Base-by-base conservation (phyloP, 2,329 filamentous ascomycete genomes). In the Cladobotryum mycophilum region DNA sequence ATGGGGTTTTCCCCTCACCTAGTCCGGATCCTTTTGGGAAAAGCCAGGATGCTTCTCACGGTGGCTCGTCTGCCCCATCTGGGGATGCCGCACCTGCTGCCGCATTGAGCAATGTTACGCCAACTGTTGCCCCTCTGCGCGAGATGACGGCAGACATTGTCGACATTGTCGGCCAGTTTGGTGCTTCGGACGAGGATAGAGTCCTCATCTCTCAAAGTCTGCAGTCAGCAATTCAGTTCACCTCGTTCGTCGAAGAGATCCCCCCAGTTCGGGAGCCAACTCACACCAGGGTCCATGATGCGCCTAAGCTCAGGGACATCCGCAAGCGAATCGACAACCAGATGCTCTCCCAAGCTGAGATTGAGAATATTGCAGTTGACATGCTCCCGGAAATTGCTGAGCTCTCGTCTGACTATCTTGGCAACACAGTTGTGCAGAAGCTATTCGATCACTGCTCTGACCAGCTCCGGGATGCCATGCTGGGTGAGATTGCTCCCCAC, bases 401-500 rank as follows among this genome's bases (percentile, higher is more conserved):
- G 69, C 76, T 99, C 20, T 81, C 93, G 2, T 96, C 92, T 0
- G 93, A 99, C 69, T 99, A 99, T 62, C 80, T 99, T 33, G 93
- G 93, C 60, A 99, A 99, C 72, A 99, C 93, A 0, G 93, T 99
- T n/a, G 92, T 99, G 15, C 93, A 99, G 72, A 99, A 99, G 71
- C 76, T 99, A 42, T 99, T 99, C 64, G 92, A 99, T 68, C 89
- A 89, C 71, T 97, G 93, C 73, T 93, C 89, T 0, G 92, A 97
- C 66, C 76, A 83, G 40, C 82, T 92, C 40, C 91, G 95, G 61
- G 90, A 96, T 67, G 85, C 87, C 51, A 97, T 99, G 93, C 76
- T 99, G 52, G 71, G 75, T 13, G 84, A 91, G 64, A 95, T 99
- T 61, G 83, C 88, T 3, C 91, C 92, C 52, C 91, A 96, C 65